Conservation (phyloP, 768 basidiomycete species). For the Naganishia randhawae region DNA sequence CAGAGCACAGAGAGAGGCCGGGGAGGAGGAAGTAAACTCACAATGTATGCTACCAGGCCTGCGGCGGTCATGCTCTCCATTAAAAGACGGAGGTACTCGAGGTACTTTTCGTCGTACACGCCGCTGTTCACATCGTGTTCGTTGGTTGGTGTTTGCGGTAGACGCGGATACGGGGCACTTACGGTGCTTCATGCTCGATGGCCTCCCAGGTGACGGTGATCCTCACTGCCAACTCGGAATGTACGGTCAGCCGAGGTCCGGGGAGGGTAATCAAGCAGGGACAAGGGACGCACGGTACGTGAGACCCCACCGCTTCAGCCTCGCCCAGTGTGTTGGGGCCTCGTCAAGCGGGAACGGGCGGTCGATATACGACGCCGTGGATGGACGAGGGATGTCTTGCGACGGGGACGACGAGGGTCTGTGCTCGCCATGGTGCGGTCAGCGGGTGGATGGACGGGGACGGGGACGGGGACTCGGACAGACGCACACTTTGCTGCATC, state of each 20-base stretch:
- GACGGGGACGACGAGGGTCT: constrained; percentile 23
- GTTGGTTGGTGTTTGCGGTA: too few species aligned
- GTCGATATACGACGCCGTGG: constrained; percentile 74
- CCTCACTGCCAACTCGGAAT: constrained; percentile 60
- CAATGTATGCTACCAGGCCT: constrained; percentile 46
- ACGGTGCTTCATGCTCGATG: constrained; percentile 89
- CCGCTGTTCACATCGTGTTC: constrained; percentile 58
- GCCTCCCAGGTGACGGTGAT: constrained; percentile 98
- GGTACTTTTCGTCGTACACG: constrained; percentile 75
- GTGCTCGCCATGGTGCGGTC: background rate
- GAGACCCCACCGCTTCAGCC: constrained; percentile 79
- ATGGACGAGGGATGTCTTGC: constrained; percentile 13
- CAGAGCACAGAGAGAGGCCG: constrained; percentile 66
- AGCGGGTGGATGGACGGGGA: background rate
- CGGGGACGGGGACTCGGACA: constrained; percentile 5
- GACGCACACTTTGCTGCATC: constrained; percentile 73
- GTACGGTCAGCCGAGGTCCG: too few species aligned
- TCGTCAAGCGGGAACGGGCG: constrained; percentile 87
- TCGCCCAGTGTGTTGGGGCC: constrained; percentile 75
- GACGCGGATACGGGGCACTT: constrained; percentile 51
- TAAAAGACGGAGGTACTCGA: constrained; percentile 69
- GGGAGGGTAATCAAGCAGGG: too few species aligned
- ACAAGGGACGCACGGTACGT: constrained; percentile 70
- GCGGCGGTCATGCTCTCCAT: constrained; percentile 41
- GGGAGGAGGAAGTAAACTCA: constrained; percentile 47